Base-by-base conservation (phyloP, 129 eudicot species). In the Erigeron canadensis region DNA sequence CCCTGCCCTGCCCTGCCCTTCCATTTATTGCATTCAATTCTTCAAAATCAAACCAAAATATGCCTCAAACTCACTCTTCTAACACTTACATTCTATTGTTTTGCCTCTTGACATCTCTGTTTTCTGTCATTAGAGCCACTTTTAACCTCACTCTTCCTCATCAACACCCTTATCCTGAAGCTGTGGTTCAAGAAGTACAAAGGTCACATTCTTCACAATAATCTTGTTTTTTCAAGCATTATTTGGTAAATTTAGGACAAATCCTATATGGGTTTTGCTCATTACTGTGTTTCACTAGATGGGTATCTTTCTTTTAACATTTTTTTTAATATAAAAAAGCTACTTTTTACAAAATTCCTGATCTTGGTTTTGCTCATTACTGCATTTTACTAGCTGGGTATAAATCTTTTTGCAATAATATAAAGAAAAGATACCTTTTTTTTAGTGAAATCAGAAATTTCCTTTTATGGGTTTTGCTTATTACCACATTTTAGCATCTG, bases 161-260 rank as follows among this genome's bases (percentile, higher is more conserved):
- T 76, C 97, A 88, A 77, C 94, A 84, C 82, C 98, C 98, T 43
- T 46, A 84, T 84, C 98, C 96, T 71, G 98, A 93, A 75, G 78
- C 82, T 78, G 95, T 93, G 39, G 96, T 78, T 78, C 92, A 80
- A 83, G 80, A 93, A 72, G 87, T 89, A 3, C 87, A 84, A 64
- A 89, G 96, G 98, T 93, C 77, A 57, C 28, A 60, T 21, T 22
- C 58, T 73, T 63, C 58, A 51, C 17, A 44, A 38, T 28, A 66
- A 42, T 59, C 53, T 43, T 45, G 66, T 8, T 72, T 2, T 40
- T 45, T 28, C 23, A 5, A 8, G 34, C 28, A 50, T 50, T 13
- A 38, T 47, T 6, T 4, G 2, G 16, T 54, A 4, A 58, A 59
- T 45, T 60, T 39, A 22, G 38, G 37, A 46, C 54, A 38, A 70